A percentile compares a stretch with the other conserved stretches of the same genome.
Conservation (phyloP, 2,329 filamentous ascomycete species). For the Fusarium torreyae region DNA sequence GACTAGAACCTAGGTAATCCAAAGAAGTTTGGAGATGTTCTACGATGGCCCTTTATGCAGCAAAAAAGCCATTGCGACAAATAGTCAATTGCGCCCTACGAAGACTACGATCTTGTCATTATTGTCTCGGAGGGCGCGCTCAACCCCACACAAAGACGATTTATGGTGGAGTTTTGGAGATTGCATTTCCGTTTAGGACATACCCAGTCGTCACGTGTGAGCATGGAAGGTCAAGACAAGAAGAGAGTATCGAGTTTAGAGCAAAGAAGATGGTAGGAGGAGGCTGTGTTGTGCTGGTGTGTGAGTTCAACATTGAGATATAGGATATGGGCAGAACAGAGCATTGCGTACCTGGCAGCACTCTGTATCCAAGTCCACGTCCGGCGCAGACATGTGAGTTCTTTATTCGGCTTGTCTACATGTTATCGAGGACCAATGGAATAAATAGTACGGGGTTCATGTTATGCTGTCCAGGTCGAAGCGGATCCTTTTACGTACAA, state of each 20-base stretch:
- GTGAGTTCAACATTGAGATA: not conserved
- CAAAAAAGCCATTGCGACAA: not conserved
- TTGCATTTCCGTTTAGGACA: conserved; percentile 10
- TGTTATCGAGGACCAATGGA: not conserved
- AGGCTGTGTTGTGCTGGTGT: too few species aligned
- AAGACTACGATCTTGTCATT: conserved; percentile 12
- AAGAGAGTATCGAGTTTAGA: not conserved
- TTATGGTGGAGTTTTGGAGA: conserved; percentile 34
- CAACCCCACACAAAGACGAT: not conserved
- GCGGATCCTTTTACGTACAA: conserved; percentile 38
- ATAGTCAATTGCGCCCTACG: conserved; percentile 32
- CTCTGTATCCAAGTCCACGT: too few species aligned
- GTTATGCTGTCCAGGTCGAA: conserved; percentile 6
- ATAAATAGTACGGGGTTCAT: not conserved
- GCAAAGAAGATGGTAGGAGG: too few species aligned
- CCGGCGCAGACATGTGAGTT: not conserved
- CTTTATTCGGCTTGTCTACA: not conserved
- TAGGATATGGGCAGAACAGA: not conserved
- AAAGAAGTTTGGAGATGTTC: not conserved
- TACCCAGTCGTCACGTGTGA: conserved; percentile 6
- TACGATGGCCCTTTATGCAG: conserved; percentile 14
- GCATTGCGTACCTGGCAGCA: not conserved
- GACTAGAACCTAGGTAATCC: not conserved
- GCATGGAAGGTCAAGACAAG: not conserved
- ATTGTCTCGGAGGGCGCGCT: too few species aligned